Percentiles rank a stretch among this genome's conserved stretches.
phyloP scores from a whole-genome alignment of 2,329 filamentous ascomycete species.

The Claviceps cyperi region DNA sequence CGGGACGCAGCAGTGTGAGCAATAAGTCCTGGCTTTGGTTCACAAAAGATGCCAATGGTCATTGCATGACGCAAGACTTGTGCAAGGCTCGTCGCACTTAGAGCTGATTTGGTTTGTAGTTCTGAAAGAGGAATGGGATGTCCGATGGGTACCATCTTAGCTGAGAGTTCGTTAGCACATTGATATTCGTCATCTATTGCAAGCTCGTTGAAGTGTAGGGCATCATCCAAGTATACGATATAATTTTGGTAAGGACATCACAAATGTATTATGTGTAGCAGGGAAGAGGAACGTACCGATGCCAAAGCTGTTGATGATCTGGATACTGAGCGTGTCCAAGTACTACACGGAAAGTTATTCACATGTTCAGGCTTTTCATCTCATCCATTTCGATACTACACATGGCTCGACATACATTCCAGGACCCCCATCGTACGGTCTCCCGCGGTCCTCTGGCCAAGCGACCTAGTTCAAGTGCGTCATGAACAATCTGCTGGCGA shows the following conservation, averaged over 20 bases:
- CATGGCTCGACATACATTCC: conserved; percentile 28
- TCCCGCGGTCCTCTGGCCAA: conserved; percentile 36
- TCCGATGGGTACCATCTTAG: conserved; percentile 34
- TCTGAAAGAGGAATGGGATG: conserved; percentile 29
- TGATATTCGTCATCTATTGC: too few relatives aligned
- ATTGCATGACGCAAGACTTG: conserved; percentile 41
- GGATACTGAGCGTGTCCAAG: conserved; percentile 34
- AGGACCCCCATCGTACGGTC: conserved; percentile 35
- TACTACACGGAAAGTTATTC: conserved; percentile 20
- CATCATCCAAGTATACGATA: too few relatives aligned
- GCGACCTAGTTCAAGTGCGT: conserved; percentile 31
- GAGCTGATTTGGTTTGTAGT: conserved; percentile 28
- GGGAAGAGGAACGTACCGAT: conserved; percentile 22
- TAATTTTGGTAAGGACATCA: too few relatives aligned
- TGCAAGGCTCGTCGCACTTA: conserved; percentile 35
- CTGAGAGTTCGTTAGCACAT: conserved; percentile 13
- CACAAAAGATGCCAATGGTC: conserved; percentile 40
- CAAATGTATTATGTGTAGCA: too few relatives aligned
- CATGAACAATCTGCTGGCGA: conserved; percentile 32
- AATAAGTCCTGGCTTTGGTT: conserved; percentile 33
- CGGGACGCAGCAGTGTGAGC: conserved; percentile 41
- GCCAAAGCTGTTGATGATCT: conserved; percentile 34
- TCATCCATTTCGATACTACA: too few relatives aligned
- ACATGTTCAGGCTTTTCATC: neutral
- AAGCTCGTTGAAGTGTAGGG: too few relatives aligned